phyloP scores from a whole-genome alignment of 1,139 yeast genomes.

The Kodamaea sp. region DNA sequence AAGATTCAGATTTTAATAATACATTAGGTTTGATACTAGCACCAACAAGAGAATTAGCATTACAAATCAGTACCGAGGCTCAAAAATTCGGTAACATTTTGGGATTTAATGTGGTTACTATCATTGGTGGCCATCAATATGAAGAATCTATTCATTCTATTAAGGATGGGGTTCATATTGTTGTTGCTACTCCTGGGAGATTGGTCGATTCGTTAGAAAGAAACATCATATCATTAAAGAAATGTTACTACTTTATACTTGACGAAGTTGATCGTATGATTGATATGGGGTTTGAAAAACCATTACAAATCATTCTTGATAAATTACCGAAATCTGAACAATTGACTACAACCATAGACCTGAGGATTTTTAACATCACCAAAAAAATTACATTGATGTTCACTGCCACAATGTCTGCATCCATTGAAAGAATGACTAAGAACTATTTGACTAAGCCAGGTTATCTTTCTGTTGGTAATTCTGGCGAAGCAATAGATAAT shows the following conservation, averaged over 20 bases:
- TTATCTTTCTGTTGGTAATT: slow-evolving; percentile 61
- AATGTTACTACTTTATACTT: slow-evolving; percentile 67
- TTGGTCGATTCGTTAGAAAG: slow-evolving; percentile 75
- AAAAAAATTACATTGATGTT: slow-evolving; percentile 70
- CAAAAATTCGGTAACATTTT: slow-evolving; percentile 42
- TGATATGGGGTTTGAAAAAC: slow-evolving; percentile 89
- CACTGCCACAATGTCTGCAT: slow-evolving; percentile 86
- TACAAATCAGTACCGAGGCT: slow-evolving; percentile 73
- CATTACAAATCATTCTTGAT: slow-evolving; percentile 57
- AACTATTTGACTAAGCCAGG: slow-evolving; percentile 62
- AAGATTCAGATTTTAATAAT: slow-evolving; percentile 28
- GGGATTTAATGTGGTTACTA: slow-evolving; percentile 54
- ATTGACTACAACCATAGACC: slow-evolving; percentile 19
- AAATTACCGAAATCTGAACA: slow-evolving; percentile 38
- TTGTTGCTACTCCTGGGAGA: slow-evolving; percentile 94
- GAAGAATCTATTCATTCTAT: slow-evolving; percentile 66
- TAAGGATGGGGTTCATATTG: slow-evolving; percentile 67
- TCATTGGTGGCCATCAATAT: slow-evolving; percentile 88
- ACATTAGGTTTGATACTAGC: slow-evolving; percentile 69
- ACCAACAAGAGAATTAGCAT: slow-evolving; percentile 92
- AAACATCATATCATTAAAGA: slow-evolving; percentile 54
- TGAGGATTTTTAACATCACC: slow-evolving; percentile 26
- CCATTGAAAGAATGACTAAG: slow-evolving; percentile 62
- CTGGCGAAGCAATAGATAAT: slow-evolving; percentile 60
- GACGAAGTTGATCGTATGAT: slow-evolving; percentile 97